Percentiles rank a stretch among this genome's conserved stretches.
Evolutionary conservation across 768 basidiomycete species (phyloP).

Genomic region (Tulasnella sp.): DNA sequence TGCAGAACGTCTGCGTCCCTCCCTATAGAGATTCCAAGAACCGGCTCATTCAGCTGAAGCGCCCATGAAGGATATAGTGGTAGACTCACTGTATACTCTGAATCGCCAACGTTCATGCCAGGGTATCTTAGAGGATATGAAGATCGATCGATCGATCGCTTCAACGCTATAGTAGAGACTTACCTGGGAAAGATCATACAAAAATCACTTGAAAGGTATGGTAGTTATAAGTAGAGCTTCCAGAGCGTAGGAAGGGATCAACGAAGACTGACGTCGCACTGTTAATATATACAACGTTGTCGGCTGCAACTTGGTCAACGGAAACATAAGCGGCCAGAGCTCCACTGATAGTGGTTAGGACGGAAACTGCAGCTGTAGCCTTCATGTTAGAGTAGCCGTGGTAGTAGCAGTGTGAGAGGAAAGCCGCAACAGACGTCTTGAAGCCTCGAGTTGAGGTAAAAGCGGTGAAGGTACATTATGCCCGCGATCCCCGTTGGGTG

Average conservation of each 20-base stretch:
- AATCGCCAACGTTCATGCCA: not conserved
- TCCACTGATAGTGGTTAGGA: no score
- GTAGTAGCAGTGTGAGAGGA: no score
- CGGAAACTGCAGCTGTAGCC: no score
- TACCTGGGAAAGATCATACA: constrained; percentile 10
- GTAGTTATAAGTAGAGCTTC: not conserved
- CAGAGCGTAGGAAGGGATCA: not conserved
- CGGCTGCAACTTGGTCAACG: not conserved
- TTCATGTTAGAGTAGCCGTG: no score
- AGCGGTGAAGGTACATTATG: no score
- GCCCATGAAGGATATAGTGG: not conserved
- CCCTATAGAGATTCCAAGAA: not conserved
- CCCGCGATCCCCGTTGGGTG: no score
- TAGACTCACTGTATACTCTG: not conserved
- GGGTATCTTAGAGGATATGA: not conserved
- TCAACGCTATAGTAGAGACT: not conserved
- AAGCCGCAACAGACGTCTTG: no score
- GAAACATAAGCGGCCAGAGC: no score
- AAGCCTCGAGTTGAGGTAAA: no score
- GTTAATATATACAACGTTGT: constrained; percentile 7
- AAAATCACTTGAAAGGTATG: not conserved
- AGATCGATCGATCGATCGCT: not conserved
- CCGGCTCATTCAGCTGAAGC: no score
- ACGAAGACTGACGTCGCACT: not conserved
- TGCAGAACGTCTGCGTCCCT: constrained; percentile 4